Conservation (phyloP, 345 rosid species). For the Ceriops zippeliana region DNA sequence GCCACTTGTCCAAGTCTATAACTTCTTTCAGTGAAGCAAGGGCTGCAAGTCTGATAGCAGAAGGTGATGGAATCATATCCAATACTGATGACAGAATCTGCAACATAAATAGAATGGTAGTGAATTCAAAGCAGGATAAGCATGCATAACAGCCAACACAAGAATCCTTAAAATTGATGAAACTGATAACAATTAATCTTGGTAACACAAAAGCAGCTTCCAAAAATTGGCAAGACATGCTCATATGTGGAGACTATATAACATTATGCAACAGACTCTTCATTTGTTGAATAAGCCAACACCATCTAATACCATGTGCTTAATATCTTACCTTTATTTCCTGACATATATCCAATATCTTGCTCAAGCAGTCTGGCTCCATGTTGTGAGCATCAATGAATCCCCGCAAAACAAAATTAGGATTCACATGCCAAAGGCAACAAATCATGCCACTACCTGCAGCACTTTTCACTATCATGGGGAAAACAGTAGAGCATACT, state of each 20-base stretch:
- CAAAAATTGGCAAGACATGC: not conserved
- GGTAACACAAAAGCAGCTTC: no score
- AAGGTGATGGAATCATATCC: conserved; percentile 68
- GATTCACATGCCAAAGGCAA: conserved; percentile 76
- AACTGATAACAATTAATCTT: no score
- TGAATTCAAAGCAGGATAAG: not conserved
- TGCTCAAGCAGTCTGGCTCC: conserved; percentile 54
- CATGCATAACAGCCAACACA: not conserved
- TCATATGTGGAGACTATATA: not conserved
- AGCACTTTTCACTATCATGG: conserved; percentile 49
- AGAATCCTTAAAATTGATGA: not conserved
- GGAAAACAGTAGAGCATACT: conserved; percentile 62
- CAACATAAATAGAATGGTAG: conserved; percentile 18
- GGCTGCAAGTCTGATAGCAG: conserved; percentile 71
- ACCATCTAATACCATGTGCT: not conserved
- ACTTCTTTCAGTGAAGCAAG: conserved; percentile 75
- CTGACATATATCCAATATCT: conserved; percentile 68
- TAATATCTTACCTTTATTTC: conserved; percentile 65
- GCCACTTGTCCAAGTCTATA: conserved; percentile 84
- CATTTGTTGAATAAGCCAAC: not conserved
- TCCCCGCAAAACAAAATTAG: conserved; percentile 68
- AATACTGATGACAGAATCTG: conserved; percentile 72
- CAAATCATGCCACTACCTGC: conserved; percentile 49
- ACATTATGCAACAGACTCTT: not conserved
- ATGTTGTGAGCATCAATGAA: conserved; percentile 47